Base-by-base conservation (phyloP, 306 rosid genomes). In the Cicer bijugum region DNA sequence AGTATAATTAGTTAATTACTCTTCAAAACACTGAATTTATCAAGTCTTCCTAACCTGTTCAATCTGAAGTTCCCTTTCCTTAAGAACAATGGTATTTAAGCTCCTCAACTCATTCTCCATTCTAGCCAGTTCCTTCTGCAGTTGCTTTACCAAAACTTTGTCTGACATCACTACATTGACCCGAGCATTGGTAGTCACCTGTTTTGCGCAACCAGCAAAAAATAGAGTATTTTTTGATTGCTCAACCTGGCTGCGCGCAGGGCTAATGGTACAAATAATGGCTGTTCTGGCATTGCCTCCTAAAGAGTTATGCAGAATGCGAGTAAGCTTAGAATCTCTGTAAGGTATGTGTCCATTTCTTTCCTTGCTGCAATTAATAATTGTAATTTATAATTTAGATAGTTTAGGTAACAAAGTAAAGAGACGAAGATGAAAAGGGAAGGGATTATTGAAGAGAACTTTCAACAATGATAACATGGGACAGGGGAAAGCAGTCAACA, bases 241-340 rank as follows among this genome's bases (percentile, higher is more conserved):
- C 83, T 91, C 97, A 60, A 83, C 83, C 35, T 93, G 96, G 67
- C 89, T 82, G 17, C 82, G 82, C 12, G 97, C 94, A 10, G 98
- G 98, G 78, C 93, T 93, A 76, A 91, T 80, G 2, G 98, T 93
- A 81, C 98, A 93, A 80, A 93, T 78, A 76, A 93, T 88, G 38
- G 98, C 97, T 67, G 96, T 91, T 87, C 98, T 90, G 46, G 97
- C 88, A 78, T 93, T 91, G 63, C 98, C 98, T 55, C 97, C 98
- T 64, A 93, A 83, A 42, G 97, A 93, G 71, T 91, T 93, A 28
- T 93, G 98, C 62, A 93, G 83, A 83, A 93, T 89, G 61, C 97
- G 94, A 55, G 98, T 93, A 79, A 93, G 80, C 78, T 93, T 93
- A 0, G 97, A 93, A 61, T 93, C 97, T 84, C 98, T 88, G 61